Percentiles rank a stretch among this genome's conserved stretches.
Evolutionary conservation across 305 asterid genomes (phyloP).

Genomic region (Fraxinus dipetala): DNA sequence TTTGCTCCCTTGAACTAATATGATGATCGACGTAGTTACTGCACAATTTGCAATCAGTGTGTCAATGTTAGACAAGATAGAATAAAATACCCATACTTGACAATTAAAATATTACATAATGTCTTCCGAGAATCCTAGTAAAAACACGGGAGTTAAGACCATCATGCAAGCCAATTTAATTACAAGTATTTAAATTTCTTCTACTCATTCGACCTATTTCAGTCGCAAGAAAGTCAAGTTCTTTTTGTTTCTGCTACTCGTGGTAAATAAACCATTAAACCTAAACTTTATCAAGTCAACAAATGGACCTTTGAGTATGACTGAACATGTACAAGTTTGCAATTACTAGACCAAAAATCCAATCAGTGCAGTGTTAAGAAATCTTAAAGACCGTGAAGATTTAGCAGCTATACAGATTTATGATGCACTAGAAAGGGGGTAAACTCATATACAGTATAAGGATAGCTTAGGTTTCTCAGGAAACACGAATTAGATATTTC

Average conservation of each 20-base stretch:
- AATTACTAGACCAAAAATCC: conserved; percentile 12
- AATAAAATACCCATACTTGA: conserved; percentile 6
- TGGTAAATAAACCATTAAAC: conserved; percentile 1
- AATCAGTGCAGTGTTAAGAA: conserved; percentile 5
- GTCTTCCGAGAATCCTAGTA: conserved; percentile 8
- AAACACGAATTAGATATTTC: conserved; percentile 1
- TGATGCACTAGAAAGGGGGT: conserved; percentile 8
- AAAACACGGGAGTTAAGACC: neutral
- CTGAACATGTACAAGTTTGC: neutral
- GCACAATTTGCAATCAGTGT: conserved; percentile 37
- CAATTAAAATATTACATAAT: neutral
- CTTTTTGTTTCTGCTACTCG: neutral
- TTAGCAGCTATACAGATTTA: conserved; percentile 1
- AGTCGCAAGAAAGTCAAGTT: conserved; percentile 6
- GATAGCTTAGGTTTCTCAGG: conserved; percentile 13
- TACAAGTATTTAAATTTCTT: conserved; percentile 8
- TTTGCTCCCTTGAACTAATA: conserved; percentile 96
- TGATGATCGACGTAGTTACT: conserved; percentile 94
- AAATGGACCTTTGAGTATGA: neutral
- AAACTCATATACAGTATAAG: conserved; percentile 8
- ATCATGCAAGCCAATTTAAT: conserved; percentile 15
- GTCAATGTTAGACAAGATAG: conserved; percentile 10
- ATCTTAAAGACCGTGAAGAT: neutral
- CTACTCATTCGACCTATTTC: conserved; percentile 8
- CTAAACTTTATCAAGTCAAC: conserved; percentile 13